Percentiles rank a stretch among this genome's conserved stretches.
Conservation (phyloP, 805 yeast genomes). For the Grigorovia yakushimaensis region DNA sequence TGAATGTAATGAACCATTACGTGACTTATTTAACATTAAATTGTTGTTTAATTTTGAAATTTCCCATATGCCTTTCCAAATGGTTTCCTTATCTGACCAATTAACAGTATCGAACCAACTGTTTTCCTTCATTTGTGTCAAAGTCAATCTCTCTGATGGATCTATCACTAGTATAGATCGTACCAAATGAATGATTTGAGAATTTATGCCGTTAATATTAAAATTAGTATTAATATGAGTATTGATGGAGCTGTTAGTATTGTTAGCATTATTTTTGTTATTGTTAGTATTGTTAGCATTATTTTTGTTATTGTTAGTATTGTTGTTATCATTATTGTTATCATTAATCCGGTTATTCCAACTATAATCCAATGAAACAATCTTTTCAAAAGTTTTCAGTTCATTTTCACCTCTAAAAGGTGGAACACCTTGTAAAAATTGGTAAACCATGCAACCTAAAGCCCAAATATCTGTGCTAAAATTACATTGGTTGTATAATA, state of each 20-base stretch:
- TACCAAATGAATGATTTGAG: constrained; percentile 55
- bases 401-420: constrained; percentile 86
- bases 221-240: constrained; percentile 14
- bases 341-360: constrained; percentile 33
- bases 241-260: constrained; percentile 15
- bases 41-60: constrained; percentile 13
- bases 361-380: constrained; percentile 63
- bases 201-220: constrained; percentile 36
- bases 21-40: not conserved
- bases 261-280: not conserved
- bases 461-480: constrained; percentile 91
- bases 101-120: constrained; percentile 60
- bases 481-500: constrained; percentile 70
- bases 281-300: not conserved
- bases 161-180: constrained; percentile 57
- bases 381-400: constrained; percentile 79
- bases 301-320: not conserved
- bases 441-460: constrained; percentile 78
- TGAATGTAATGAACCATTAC: constrained; percentile 1
- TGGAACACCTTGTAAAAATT: constrained; percentile 72
- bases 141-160: constrained; percentile 54
- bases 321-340: not conserved
- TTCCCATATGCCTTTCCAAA: constrained; percentile 78
- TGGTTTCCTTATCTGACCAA: constrained; percentile 52
- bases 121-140: constrained; percentile 51